Evolutionary conservation across 164 flowering plant genomes (phyloP), one percentile per base, ranked within the genome.

Genomic region (Magnolia changhungtana): DNA sequence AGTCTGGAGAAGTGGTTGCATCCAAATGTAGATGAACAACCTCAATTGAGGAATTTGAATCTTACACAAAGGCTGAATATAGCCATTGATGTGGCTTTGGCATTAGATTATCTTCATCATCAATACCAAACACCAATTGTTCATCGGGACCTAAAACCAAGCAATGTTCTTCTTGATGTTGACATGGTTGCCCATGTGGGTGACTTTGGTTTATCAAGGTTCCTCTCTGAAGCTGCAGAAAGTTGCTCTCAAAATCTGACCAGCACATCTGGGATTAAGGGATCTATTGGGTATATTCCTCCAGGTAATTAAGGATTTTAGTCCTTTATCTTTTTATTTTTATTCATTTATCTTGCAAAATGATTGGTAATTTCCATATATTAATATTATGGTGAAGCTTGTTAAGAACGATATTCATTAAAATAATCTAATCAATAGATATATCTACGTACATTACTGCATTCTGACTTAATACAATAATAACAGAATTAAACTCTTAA

Each of bases 281-380:
- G 83, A 49, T 72, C 83, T 1, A 31, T 79, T 45, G 83, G 82
- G 9, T 79, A 83, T 45, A 69, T 67, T 69, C 71, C 83, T 55
- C 84, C 82, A 81, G 86, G 81, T n/a, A n/a, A n/a, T n/a, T 83
- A 74, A 66, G 29, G 4, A 5, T 27, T 6, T 29, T 1, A 5
- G 23, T 65, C 27, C 29, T n/a, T n/a, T n/a, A 55, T 55, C 14
- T 16, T 55, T 55, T 55, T 55, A 55, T 55, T 55, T 55, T 55
- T 13, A 16, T 55, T 55, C 19, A 55, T 55, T 55, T 1, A 55
- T 55, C 1, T 55, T 55, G 61, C 61, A 55, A 55, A 55, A 55
- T 55, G 45, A 37, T 37, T 37, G 45, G 45, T 5, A 37, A 37
- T 37, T 37, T 37, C 45, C 7, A 37, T 37, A 37, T 37, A 37